phyloP scores from a whole-genome alignment of 176 grass and related monocot species.

The Cenchrus fungigraminus region DNA sequence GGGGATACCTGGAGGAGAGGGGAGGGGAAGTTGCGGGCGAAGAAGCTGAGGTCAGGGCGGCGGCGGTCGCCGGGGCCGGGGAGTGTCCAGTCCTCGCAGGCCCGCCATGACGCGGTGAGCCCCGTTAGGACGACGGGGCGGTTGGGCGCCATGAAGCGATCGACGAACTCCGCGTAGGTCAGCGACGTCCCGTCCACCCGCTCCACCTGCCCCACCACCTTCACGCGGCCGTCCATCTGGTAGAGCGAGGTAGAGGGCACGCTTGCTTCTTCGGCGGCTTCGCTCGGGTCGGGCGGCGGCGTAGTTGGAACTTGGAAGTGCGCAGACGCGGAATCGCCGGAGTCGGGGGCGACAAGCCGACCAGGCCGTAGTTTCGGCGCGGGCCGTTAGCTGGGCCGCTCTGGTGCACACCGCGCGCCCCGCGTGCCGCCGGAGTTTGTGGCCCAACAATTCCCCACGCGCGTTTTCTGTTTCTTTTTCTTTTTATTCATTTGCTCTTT shows the following conservation, averaged over 20 bases:
- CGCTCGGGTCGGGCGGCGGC: background rate
- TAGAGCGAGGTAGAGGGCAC: background rate
- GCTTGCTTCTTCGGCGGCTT: background rate
- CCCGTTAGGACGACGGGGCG: slow-evolving; percentile 81
- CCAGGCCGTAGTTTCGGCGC: background rate
- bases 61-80: slow-evolving; percentile 12
- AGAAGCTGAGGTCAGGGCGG: slow-evolving; percentile 56
- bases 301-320: slow-evolving; percentile 13
- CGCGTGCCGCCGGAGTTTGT: background rate
- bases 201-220: slow-evolving; percentile 77
- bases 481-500: too few species aligned
- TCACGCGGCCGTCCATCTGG: slow-evolving; percentile 41
- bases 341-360: background rate
- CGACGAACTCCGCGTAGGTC: slow-evolving; percentile 69
- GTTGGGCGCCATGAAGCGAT: slow-evolving; percentile 72
- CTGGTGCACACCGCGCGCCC: background rate
- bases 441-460: background rate
- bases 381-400: background rate
- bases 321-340: slow-evolving; percentile 1
- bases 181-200: slow-evolving; percentile 61
- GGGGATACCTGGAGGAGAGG: slow-evolving; percentile 53
- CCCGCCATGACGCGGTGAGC: slow-evolving; percentile 69
- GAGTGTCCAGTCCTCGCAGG: slow-evolving; percentile 64
- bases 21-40: slow-evolving; percentile 46
- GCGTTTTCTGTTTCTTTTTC: background rate